Percentiles rank a stretch among this genome's conserved stretches.
Evolutionary conservation across 1,284 basidiomycete species (phyloP).

Genomic region (Sporisorium reilianum): DNA sequence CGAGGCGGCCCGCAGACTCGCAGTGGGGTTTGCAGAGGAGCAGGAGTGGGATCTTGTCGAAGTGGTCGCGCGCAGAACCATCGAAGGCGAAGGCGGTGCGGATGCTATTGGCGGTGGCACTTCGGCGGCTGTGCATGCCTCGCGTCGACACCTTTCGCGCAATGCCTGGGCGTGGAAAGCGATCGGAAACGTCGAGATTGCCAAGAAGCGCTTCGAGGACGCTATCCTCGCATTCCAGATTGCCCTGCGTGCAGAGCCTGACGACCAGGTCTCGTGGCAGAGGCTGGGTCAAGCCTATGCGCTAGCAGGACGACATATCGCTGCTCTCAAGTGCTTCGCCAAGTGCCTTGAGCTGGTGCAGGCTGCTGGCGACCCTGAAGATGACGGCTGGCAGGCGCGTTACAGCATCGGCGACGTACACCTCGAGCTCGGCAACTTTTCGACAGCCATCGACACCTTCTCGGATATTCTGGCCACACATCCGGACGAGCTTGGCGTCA

Average conservation of each 20-base stretch:
- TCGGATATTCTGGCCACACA: conserved; percentile 74
- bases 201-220: conserved; percentile 78
- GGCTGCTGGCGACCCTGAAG: conserved; percentile 7
- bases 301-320: conserved; percentile 85
- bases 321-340: conserved; percentile 87
- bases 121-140: conserved; percentile 29
- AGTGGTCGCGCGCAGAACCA: conserved; percentile 87
- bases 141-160: conserved; percentile 72
- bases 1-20: conserved; percentile 84
- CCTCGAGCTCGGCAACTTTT: conserved; percentile 80
- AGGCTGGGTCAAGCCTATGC: conserved; percentile 92
- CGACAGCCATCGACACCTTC: conserved; percentile 80
- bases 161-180: conserved; percentile 99
- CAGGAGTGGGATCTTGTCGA: conserved; percentile 96
- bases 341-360: conserved; percentile 74
- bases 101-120: conserved; percentile 39
- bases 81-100: conserved; percentile 76
- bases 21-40: conserved; percentile 90
- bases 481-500: conserved; percentile 77
- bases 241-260: conserved; percentile 82
- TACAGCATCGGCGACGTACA: conserved; percentile 90
- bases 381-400: conserved; percentile 81
- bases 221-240: conserved; percentile 91
- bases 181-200: conserved; percentile 87
- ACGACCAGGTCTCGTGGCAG: conserved; percentile 85